These are phyloP conservation scores for Xerocomellus intermedius DNA, from an alignment of 768 basidiomycete genomes.

Conservation along the genomic window DNA sequence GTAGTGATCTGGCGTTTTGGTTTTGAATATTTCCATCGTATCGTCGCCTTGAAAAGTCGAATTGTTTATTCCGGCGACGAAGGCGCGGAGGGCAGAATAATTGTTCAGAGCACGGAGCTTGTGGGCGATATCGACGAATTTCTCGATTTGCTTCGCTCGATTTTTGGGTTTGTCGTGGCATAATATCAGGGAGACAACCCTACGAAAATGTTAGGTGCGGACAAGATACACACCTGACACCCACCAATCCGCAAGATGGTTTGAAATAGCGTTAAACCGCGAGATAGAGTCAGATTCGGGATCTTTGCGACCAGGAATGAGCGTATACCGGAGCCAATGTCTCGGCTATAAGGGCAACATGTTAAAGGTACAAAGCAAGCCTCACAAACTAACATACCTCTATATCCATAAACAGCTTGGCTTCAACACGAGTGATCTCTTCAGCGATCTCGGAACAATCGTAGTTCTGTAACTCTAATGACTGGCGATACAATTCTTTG, in stretches of 20 bases:
- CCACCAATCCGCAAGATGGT: conserved; percentile 83
- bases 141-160: conserved; percentile 83
- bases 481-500: conserved; percentile 58
- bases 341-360: conserved; percentile 56
- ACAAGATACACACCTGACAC: conserved; percentile 15
- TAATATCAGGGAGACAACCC: conserved; percentile 89
- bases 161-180: conserved; percentile 76
- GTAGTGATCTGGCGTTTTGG: conserved; percentile 61
- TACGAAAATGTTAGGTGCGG: conserved; percentile 31
- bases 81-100: conserved; percentile 88
- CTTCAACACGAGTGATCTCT: conserved; percentile 79
- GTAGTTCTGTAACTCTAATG: conserved; percentile 52
- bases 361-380: neutral
- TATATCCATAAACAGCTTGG: conserved; percentile 68
- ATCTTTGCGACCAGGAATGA: conserved; percentile 64
- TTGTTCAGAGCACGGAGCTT: conserved; percentile 83
- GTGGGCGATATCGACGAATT: conserved; percentile 81
- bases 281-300: conserved; percentile 67
- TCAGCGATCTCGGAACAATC: conserved; percentile 74
- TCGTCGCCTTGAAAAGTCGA: conserved; percentile 76
- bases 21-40: conserved; percentile 72
- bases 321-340: conserved; percentile 82
- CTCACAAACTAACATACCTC: conserved; percentile 47
- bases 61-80: conserved; percentile 91
- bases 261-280: conserved; percentile 72